Percentiles rank a stretch among this genome's conserved stretches.
Conservation (phyloP, 306 rosid species). For the Prunus dulcis region DNA sequence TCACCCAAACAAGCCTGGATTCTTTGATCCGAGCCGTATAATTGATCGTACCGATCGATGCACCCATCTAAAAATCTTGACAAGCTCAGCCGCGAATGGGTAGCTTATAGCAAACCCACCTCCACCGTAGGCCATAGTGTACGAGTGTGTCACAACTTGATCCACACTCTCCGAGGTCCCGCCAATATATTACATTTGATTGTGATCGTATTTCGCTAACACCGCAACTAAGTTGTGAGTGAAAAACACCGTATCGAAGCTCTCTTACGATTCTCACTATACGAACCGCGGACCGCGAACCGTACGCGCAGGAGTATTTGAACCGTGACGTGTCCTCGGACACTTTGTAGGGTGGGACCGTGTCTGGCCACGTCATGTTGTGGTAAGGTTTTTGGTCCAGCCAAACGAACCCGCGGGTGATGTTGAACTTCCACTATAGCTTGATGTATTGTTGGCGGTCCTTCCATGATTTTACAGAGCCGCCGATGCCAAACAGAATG, state of each 20-base stretch:
- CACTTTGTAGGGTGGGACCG: constrained; percentile 34
- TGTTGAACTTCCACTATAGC: constrained; percentile 54
- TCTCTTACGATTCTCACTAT: constrained; percentile 70
- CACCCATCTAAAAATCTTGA: constrained; percentile 62
- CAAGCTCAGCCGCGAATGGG: constrained; percentile 56
- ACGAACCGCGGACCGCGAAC: constrained; percentile 44
- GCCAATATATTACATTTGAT: constrained; percentile 72
- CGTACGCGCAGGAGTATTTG: constrained; percentile 52
- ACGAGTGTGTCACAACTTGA: constrained; percentile 50
- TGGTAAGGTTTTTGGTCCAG: constrained; percentile 31
- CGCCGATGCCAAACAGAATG: constrained; percentile 60
- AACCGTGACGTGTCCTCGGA: constrained; percentile 50
- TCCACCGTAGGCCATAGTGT: constrained; percentile 65
- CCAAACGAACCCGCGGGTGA: constrained; percentile 66
- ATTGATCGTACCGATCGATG: constrained; percentile 46
- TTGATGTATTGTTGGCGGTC: constrained; percentile 38
- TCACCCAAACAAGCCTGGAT: constrained; percentile 62
- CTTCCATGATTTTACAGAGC: constrained; percentile 49
- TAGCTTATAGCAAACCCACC: constrained; percentile 75
- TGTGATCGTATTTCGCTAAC: constrained; percentile 66
- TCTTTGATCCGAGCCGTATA: constrained; percentile 63
- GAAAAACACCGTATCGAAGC: constrained; percentile 71
- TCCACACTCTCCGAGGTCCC: constrained; percentile 76
- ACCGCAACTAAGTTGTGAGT: constrained; percentile 51
- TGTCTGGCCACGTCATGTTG: constrained; percentile 40